phyloP scores from a whole-genome alignment of 2,329 filamentous ascomycete species.

The Talaromyces sp. region DNA sequence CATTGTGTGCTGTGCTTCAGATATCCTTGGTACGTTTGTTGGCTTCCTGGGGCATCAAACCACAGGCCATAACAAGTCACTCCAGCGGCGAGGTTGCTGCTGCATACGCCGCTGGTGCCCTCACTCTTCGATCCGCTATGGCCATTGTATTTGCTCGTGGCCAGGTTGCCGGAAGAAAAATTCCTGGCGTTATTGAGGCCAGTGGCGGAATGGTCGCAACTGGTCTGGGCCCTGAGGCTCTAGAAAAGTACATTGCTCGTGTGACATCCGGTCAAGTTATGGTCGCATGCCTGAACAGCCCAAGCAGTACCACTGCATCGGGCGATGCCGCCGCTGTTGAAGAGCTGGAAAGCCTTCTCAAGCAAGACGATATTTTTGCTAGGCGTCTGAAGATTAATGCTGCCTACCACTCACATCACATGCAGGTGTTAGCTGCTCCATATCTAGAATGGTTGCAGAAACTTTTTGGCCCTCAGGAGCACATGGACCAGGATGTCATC shows the following conservation, averaged over 20 bases:
- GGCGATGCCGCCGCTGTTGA: conserved; percentile 26
- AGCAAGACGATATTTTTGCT: conserved; percentile 13
- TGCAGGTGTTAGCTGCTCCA: conserved; percentile 31
- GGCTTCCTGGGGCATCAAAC: conserved; percentile 19
- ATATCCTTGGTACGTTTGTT: conserved; percentile 14
- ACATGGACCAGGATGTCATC: background rate
- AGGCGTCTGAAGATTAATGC: conserved; percentile 34
- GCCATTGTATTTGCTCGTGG: conserved; percentile 2
- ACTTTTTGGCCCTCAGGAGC: background rate
- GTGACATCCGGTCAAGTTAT: background rate
- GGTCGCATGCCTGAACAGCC: background rate
- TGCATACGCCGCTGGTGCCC: conserved; percentile 13
- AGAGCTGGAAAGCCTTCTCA: conserved; percentile 29
- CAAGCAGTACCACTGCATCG: conserved; percentile 31
- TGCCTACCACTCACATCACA: conserved; percentile 44
- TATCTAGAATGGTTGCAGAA: conserved; percentile 24
- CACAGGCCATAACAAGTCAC: conserved; percentile 22
- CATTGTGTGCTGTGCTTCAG: background rate
- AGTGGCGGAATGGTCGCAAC: background rate
- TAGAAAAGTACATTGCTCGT: background rate
- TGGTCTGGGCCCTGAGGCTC: background rate
- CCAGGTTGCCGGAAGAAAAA: background rate
- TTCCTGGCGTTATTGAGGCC: background rate
- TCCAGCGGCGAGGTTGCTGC: conserved; percentile 29
- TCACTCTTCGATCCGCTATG: background rate